Conservation (phyloP, 164 flowering plant species). For the Vitis rotundifolia region DNA sequence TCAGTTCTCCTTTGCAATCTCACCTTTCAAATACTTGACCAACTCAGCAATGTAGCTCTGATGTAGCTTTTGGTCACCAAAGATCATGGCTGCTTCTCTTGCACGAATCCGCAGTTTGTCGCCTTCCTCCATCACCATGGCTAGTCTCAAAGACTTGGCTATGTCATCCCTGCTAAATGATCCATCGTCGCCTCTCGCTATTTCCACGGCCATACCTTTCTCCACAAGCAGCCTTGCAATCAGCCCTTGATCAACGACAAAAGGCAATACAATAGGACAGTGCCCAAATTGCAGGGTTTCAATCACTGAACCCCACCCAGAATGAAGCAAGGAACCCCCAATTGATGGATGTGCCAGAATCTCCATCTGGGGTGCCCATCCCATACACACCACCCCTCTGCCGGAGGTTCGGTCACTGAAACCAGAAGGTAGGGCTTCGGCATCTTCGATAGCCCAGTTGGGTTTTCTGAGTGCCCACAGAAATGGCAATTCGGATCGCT, state of each 20-base stretch:
- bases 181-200: slow-evolving; percentile 43
- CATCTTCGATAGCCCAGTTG: slow-evolving; percentile 5
- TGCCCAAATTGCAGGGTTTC: slow-evolving; percentile 40
- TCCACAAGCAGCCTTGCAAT: slow-evolving; percentile 37
- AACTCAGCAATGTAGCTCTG: slow-evolving; percentile 22
- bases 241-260: slow-evolving; percentile 34
- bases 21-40: slow-evolving; percentile 17
- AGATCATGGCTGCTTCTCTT: slow-evolving; percentile 4
- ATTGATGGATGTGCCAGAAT: slow-evolving; percentile 39
- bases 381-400: slow-evolving; percentile 28
- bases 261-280: slow-evolving; percentile 18
- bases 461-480: slow-evolving; percentile 32
- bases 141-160: slow-evolving; percentile 32
- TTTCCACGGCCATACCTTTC: slow-evolving; percentile 38
- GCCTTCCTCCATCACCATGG: slow-evolving; percentile 38
- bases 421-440: slow-evolving; percentile 27
- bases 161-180: slow-evolving; percentile 28
- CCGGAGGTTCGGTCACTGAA: slow-evolving; percentile 19
- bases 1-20: too few relatives aligned
- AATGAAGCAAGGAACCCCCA: slow-evolving; percentile 36
- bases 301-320: slow-evolving; percentile 34
- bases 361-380: slow-evolving; percentile 47
- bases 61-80: slow-evolving; percentile 25
- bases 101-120: slow-evolving; percentile 13
- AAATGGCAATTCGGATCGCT: slow-evolving; percentile 27